Evolutionary conservation across 2,329 filamentous ascomycete species (phyloP), one percentile per base, ranked within the genome.

Genomic region (Emmonsiellopsis sp.): DNA sequence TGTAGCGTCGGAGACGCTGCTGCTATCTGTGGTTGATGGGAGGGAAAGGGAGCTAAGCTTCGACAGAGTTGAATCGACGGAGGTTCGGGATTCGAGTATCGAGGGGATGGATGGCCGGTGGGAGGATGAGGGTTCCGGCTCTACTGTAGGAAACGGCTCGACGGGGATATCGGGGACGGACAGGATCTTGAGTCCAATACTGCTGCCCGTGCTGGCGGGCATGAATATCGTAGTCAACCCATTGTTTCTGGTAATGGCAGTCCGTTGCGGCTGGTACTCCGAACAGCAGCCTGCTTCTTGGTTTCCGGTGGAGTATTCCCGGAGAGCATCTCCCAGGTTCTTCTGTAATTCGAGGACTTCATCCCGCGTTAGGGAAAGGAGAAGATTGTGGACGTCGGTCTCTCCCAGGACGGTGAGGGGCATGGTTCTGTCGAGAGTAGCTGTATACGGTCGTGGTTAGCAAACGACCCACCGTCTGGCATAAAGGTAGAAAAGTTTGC

Each of bases 191-290:
- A 86, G 78, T 5, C 83, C 84, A 14, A 84, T 72, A 2, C 78
- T 77, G 42, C 76, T 74, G 33, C 78, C 77, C 11, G 79, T 81
- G 40, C 75, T 82, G 10, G 82, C 82, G 2, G 84, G 84, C 81
- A 86, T 84, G 68, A 86, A 84, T 8, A 86, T 70, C 3, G 81
- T 85, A 1, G 79, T 82, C 34, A 77, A 76, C 3, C 82, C 82
- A 74, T 83, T 77, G 50, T 77, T 77, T 10, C 80, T 77, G 51
- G 79, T 80, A 51, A 86, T 75, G 2, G 77, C 73, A 1, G 81
- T 84, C 42, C 82, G 74, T 53, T 78, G 75, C 0, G 83, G 83
- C 56, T 87, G 84, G 56, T 80, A 83, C 8, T 75, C 73, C 2
- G 80, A 77, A 52, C 77, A 79, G 59, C 79, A 84, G 37, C 77